phyloP scores from a whole-genome alignment of 495 filamentous ascomycete species.

The Penicillium samsonianum region DNA sequence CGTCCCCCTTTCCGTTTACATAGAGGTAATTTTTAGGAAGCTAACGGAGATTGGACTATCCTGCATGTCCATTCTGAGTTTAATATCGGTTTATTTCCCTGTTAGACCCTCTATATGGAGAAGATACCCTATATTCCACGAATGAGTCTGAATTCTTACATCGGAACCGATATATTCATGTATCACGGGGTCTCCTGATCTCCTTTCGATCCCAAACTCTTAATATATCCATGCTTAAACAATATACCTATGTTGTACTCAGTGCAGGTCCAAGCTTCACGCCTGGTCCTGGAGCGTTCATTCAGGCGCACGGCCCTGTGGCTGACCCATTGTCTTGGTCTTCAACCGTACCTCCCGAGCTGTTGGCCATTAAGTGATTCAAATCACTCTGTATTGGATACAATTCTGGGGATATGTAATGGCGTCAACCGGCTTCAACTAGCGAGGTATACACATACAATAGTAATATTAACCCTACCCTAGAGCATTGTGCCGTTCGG shows the following conservation, averaged over 20 bases:
- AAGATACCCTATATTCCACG: not conserved
- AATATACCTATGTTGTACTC: not conserved
- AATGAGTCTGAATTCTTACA: not conserved
- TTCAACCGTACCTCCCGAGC: not conserved
- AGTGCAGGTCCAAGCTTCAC: conserved; percentile 3
- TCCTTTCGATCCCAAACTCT: not conserved
- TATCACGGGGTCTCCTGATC: not conserved
- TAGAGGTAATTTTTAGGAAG: not conserved
- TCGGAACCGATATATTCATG: not conserved
- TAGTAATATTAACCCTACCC: not conserved
- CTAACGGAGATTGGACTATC: conserved; percentile 13
- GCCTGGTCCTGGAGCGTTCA: not conserved
- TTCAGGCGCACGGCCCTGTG: conserved; percentile 7
- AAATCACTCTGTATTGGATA: not conserved
- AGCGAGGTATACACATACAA: not conserved
- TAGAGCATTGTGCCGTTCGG: not conserved
- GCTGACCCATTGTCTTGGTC: conserved; percentile 8
- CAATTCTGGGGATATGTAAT: not conserved
- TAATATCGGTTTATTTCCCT: not conserved
- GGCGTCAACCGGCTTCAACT: not conserved
- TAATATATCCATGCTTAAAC: not conserved
- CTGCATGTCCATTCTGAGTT: conserved; percentile 2
- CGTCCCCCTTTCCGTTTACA: not conserved
- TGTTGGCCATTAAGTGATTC: not conserved
- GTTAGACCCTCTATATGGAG: not conserved